Conservation (phyloP, 2,329 filamentous ascomycete species). For the Phoma herbarum region DNA sequence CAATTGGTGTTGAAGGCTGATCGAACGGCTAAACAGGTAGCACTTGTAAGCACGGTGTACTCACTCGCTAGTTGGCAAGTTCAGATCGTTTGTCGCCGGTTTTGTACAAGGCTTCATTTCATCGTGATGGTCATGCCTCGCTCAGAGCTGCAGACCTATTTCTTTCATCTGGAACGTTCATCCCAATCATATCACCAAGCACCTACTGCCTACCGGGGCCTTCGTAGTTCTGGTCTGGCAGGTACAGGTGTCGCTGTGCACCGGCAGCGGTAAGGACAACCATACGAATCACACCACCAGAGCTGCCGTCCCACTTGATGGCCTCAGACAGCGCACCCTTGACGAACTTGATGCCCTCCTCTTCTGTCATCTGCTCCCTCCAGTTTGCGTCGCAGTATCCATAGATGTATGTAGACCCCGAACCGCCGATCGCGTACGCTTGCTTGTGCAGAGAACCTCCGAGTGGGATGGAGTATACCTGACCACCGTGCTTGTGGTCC, state of each 20-base stretch:
- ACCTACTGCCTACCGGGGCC: constrained; percentile 68
- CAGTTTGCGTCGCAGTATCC: constrained; percentile 98
- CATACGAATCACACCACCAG: constrained; percentile 97
- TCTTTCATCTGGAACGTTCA: constrained; percentile 18
- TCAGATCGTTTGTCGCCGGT: not conserved
- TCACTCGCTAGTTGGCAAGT: not conserved
- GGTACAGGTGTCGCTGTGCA: constrained; percentile 90
- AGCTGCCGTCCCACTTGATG: constrained; percentile 99
- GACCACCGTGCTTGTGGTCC: constrained; percentile 92
- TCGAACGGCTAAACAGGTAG: not conserved
- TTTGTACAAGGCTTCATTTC: constrained; percentile 17
- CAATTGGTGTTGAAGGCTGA: not conserved
- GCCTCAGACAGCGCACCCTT: constrained; percentile 90
- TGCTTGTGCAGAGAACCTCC: constrained; percentile 98
- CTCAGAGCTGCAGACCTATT: constrained; percentile 21
- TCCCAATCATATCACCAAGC: constrained; percentile 1
- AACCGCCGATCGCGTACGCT: constrained; percentile 92
- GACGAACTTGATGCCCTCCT: constrained; percentile 89
- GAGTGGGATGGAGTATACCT: constrained; percentile 96
- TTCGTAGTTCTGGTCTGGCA: constrained; percentile 86
- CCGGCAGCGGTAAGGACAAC: constrained; percentile 92
- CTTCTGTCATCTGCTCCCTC: constrained; percentile 93
- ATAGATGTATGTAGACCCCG: constrained; percentile 98
- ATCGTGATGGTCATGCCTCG: constrained; percentile 25
- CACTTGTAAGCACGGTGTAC: not conserved